Base-by-base conservation (phyloP, 179 eudicot genomes). In the Camellia oleifera region DNA sequence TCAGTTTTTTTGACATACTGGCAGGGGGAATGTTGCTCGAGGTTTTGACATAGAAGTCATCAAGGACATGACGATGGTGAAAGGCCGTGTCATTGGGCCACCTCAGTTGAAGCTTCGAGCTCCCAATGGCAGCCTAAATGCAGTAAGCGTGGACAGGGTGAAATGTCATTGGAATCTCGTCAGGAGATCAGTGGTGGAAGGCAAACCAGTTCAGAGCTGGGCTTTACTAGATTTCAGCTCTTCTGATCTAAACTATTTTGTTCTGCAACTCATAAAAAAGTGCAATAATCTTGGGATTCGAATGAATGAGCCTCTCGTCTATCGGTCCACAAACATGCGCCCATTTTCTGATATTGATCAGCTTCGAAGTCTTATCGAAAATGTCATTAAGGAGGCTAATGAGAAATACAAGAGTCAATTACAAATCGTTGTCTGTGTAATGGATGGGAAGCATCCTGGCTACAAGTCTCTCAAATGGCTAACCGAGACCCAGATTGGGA, bases 111-210 rank as follows among this genome's bases (percentile, higher is more conserved):
- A 79, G 86, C 56, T 93, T 14, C 83, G 88, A 46, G 78, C 80
- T 83, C 52, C 74, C 0, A 14, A 65, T 50, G 80, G 89, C 74
- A 82, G 70, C 12, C 12, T 48, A 44, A 68, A 1, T n/a, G 5
- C 45, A 2, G 77, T 89, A 5, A 68, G 15, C 23, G 91, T 91
- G 48, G 88, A 87, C 77, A 62, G n/a, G 11, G 88, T 83, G 14
- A 86, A 83, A 53, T 84, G 92, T 72, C 90, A 90, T 52, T 91
- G 92, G 92, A 91, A 90, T 82, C 92, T 93, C 74, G 73, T 80
- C 54, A 64, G 77, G 2, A 89, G 83, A 42, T 78, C 84, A 17
- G 86, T 93, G 6, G 86, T 86, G 44, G 90, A 85, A 26, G 95
- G 89, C n/a, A 89, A 77, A 57, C 68, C 88, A 23, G 66, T 88